Evolutionary conservation across 1,284 basidiomycete species (phyloP), one percentile per base, ranked within the genome.

Genomic region (Thelephora terrestris): DNA sequence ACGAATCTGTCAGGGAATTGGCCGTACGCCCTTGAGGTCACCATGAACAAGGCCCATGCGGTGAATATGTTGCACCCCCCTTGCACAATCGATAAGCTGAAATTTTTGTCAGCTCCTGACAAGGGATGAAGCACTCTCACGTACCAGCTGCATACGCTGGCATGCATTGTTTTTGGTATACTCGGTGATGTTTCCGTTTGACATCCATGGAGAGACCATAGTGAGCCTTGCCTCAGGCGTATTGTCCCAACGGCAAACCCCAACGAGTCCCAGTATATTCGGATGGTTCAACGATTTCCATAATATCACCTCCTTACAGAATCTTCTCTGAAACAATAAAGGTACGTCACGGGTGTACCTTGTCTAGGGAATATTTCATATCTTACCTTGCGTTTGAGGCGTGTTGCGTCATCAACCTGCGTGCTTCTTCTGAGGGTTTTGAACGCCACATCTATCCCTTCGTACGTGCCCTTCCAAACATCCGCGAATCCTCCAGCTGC

Each of bases 221-320:
- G 29, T 32, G 12, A 32, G 29, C 9, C 29, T 32, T 12, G 29
- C 29, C 7, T 32, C 29, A 32, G 29, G 29, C 5, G 29, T 14
- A 12, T 32, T 12, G 9, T 32, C 12, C 29, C 29, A 32, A 12
- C 12, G 29, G 12, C 29, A 42, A 21, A 50, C 32, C 2, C 49
- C 49, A 12, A 43, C 16, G 35, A 50, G 47, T n/a, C 24, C 37
- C 12, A 48, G n/a, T 7, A 50, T 34, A 35, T 50, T 32, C 4
- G 46, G 46, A 25, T 50, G 49, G n/a, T 25, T 18, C 12, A 50
- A 16, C 10, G 34, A 29, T 29, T 37, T 48, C 49, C 49, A 50
- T 16, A 48, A 21, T 20, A 44, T 23, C 29, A 42, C 49, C 34
- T 50, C 49, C 17, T 39, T 35, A 21, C 18, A 43, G 20, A 48